Conservation (phyloP, 441 rosid genomes). For the Gossypium davidsonii region DNA sequence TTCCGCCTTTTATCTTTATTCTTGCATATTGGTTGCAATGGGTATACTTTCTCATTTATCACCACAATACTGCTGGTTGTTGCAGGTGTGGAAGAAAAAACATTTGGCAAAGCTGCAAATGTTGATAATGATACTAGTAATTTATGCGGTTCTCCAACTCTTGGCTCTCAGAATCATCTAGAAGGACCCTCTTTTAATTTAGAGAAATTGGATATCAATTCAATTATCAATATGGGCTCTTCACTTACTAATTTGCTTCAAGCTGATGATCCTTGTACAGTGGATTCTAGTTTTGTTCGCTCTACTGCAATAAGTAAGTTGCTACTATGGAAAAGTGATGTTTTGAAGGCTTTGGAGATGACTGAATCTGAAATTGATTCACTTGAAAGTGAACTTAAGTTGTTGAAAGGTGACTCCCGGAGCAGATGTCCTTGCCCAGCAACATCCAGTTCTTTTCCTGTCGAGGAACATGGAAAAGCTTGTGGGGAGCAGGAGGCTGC, state of each 20-base stretch:
- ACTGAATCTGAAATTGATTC: conserved; percentile 89
- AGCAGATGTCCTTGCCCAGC: conserved; percentile 25
- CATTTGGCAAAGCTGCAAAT: conserved; percentile 41
- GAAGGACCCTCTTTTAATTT: conserved; percentile 55
- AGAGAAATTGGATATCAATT: conserved; percentile 60
- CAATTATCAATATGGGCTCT: conserved; percentile 49
- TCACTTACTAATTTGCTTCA: conserved; percentile 66
- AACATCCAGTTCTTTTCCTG: conserved; percentile 30
- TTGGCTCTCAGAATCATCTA: conserved; percentile 46
- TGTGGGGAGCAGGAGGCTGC: conserved; percentile 30
- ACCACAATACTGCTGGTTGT: conserved; percentile 1
- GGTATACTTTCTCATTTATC: not conserved
- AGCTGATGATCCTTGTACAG: conserved; percentile 46
- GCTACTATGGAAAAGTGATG: conserved; percentile 56
- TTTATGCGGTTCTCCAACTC: conserved; percentile 54
- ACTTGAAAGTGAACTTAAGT: conserved; percentile 72
- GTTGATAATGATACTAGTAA: conserved; percentile 49
- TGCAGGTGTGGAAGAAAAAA: conserved; percentile 72
- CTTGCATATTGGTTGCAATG: not conserved
- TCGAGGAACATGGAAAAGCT: conserved; percentile 28
- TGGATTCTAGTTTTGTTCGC: conserved; percentile 56
- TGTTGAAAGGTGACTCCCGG: conserved; percentile 40
- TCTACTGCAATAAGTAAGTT: conserved; percentile 58
- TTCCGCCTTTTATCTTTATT: not conserved
- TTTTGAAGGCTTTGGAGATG: conserved; percentile 66